These are phyloP conservation scores for Testicularia cyperi DNA, from an alignment of 1,284 basidiomycete genomes.

Conservation along the genomic window DNA sequence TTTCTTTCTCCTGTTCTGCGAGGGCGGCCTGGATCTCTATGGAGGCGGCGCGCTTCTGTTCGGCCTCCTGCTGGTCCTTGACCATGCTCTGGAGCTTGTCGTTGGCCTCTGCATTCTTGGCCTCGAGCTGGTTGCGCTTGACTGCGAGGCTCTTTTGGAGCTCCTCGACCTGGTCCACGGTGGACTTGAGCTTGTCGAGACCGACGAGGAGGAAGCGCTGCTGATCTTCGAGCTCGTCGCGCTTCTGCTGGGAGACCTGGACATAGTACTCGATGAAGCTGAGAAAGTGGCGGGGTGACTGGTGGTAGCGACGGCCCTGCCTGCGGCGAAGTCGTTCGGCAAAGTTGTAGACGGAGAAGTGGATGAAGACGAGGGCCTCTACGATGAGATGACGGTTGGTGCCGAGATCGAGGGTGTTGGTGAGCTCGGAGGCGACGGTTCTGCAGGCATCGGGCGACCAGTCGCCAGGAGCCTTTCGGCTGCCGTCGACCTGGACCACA, in stretches of 20 bases:
- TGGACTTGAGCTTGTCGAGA: constrained; percentile 92
- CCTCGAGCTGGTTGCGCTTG: constrained; percentile 87
- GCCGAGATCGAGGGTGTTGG: constrained; percentile 54
- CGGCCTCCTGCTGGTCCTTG: constrained; percentile 94
- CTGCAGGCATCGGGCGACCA: constrained; percentile 59
- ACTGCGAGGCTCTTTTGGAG: constrained; percentile 90
- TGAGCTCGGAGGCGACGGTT: constrained; percentile 55
- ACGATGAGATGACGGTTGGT: constrained; percentile 66
- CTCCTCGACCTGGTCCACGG: constrained; percentile 75
- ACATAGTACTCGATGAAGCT: constrained; percentile 99
- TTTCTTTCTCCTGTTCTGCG: constrained; percentile 84
- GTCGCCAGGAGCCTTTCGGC: constrained; percentile 53
- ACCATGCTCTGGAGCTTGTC: constrained; percentile 98
- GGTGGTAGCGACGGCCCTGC: constrained; percentile 90
- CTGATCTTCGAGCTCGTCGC: constrained; percentile 97
- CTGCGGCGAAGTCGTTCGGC: constrained; percentile 85
- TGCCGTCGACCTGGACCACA: constrained; percentile 29
- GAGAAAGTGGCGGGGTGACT: constrained; percentile 96
- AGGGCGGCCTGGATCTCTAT: constrained; percentile 93
- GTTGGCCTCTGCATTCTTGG: constrained; percentile 92
- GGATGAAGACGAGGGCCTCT: constrained; percentile 90
- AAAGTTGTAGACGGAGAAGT: constrained; percentile 84
- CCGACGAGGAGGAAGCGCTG: constrained; percentile 98
- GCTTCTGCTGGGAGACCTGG: constrained; percentile 91
- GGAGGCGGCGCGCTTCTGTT: constrained; percentile 94